These are phyloP conservation scores for Corylus heterophylla DNA, from an alignment of 306 rosid species.

Conservation along the genomic window DNA sequence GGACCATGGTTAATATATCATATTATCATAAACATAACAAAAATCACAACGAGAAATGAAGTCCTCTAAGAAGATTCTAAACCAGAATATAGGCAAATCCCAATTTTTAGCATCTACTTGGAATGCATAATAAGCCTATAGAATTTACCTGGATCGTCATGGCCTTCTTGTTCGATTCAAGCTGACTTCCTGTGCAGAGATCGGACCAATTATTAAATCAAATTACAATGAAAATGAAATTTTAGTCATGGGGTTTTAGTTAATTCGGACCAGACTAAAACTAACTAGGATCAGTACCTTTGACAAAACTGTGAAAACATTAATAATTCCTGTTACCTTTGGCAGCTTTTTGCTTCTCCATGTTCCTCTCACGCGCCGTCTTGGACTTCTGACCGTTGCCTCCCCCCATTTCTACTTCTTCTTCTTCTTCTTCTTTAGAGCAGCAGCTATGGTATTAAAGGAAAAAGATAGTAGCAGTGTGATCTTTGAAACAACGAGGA, in stretches of 20 bases:
- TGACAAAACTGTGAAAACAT: not conserved
- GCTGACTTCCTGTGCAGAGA: constrained; percentile 47
- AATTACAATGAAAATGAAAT: not conserved
- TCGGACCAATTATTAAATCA: not conserved
- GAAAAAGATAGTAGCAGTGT: not conserved
- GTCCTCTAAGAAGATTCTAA: too few relatives aligned
- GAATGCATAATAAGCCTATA: not conserved
- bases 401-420: constrained; percentile 43
- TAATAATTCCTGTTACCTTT: constrained; percentile 20
- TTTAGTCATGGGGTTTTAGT: not conserved
- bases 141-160: constrained; percentile 44
- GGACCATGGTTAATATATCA: too few relatives aligned
- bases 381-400: constrained; percentile 53
- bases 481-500: not conserved
- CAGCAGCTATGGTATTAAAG: not conserved
- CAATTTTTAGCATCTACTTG: not conserved
- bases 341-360: constrained; percentile 51
- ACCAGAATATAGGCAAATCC: not conserved
- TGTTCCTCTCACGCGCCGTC: constrained; percentile 52
- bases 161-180: constrained; percentile 53
- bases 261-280: not conserved
- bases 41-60: too few relatives aligned
- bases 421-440: not conserved
- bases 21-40: too few relatives aligned
- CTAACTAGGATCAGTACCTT: not conserved